Conservation (phyloP, 306 rosid genomes). For the Lathyrus sativus region DNA sequence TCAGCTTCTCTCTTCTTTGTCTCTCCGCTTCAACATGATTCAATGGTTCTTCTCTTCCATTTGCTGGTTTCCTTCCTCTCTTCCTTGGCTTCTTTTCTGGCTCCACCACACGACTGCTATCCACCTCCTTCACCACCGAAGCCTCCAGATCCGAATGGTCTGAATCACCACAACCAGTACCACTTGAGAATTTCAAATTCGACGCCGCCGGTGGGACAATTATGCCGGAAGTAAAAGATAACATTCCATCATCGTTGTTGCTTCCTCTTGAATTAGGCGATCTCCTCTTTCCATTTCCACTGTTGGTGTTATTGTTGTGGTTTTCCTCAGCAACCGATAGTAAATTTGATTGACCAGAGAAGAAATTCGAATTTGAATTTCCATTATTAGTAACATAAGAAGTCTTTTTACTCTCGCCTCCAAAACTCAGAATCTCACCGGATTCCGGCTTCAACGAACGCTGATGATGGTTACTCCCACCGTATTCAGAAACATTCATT, state of each 20-base stretch:
- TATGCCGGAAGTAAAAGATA: slow-evolving; percentile 90
- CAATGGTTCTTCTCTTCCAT: slow-evolving; percentile 92
- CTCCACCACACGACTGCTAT: slow-evolving; percentile 70
- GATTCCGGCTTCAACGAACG: slow-evolving; percentile 77
- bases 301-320: slow-evolving; percentile 48
- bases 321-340: slow-evolving; percentile 45
- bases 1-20: slow-evolving; percentile 89
- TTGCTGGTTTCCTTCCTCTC: slow-evolving; percentile 91
- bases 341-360: slow-evolving; percentile 57
- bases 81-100: slow-evolving; percentile 92
- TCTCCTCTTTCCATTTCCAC: slow-evolving; percentile 59
- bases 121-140: slow-evolving; percentile 73
- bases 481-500: slow-evolving; percentile 66
- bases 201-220: slow-evolving; percentile 54
- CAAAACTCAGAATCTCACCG: slow-evolving; percentile 80
- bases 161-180: slow-evolving; percentile 49
- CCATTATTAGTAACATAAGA: slow-evolving; percentile 38
- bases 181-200: slow-evolving; percentile 46
- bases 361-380: slow-evolving; percentile 45
- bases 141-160: slow-evolving; percentile 95
- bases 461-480: slow-evolving; percentile 40
- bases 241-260: slow-evolving; percentile 82
- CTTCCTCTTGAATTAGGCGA: slow-evolving; percentile 75
- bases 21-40: slow-evolving; percentile 96
- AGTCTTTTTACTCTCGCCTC: slow-evolving; percentile 70